Percentiles rank a stretch among this genome's conserved stretches.
These are phyloP conservation scores for Populus euphratica DNA, from an alignment of 345 rosid species.

Conservation along the genomic window DNA sequence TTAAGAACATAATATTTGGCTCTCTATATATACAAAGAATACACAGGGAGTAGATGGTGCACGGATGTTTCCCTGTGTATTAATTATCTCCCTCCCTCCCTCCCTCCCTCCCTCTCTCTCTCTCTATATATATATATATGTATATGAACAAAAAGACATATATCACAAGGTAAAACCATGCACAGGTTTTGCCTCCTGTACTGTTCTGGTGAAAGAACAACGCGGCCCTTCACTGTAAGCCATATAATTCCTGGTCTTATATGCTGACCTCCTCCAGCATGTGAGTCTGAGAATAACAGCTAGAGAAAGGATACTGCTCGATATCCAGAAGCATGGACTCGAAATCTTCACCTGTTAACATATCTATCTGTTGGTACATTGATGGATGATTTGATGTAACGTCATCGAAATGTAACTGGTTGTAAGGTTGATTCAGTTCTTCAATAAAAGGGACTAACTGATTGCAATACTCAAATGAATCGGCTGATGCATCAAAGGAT, in stretches of 20 bases:
- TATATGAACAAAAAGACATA: not conserved
- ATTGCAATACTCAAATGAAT: slow-evolving; percentile 3
- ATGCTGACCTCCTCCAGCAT: slow-evolving; percentile 20
- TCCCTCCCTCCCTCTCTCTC: too few relatives aligned
- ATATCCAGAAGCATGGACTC: slow-evolving; percentile 40
- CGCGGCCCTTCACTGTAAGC: slow-evolving; percentile 1
- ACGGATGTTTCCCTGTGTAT: not conserved
- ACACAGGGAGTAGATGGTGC: too few relatives aligned
- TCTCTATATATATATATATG: too few relatives aligned
- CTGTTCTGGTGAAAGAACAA: not conserved
- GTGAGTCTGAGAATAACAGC: slow-evolving; percentile 8
- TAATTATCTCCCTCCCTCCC: too few relatives aligned
- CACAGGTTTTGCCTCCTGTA: not conserved
- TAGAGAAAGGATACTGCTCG: slow-evolving; percentile 10
- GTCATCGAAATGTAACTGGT: not conserved
- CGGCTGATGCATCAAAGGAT: not conserved
- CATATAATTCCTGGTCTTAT: slow-evolving; percentile 30
- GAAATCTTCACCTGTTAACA: slow-evolving; percentile 13
- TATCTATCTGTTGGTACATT: slow-evolving; percentile 1
- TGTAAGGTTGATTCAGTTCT: not conserved
- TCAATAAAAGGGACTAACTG: not conserved
- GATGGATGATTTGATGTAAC: not conserved
- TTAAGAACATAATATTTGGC: not conserved
- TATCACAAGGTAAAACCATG: not conserved
- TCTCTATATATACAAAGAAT: not conserved